These are phyloP conservation scores for Elongisporangium prolatum DNA, from an alignment of 352 stramenopile genomes.

Conservation along the genomic window DNA sequence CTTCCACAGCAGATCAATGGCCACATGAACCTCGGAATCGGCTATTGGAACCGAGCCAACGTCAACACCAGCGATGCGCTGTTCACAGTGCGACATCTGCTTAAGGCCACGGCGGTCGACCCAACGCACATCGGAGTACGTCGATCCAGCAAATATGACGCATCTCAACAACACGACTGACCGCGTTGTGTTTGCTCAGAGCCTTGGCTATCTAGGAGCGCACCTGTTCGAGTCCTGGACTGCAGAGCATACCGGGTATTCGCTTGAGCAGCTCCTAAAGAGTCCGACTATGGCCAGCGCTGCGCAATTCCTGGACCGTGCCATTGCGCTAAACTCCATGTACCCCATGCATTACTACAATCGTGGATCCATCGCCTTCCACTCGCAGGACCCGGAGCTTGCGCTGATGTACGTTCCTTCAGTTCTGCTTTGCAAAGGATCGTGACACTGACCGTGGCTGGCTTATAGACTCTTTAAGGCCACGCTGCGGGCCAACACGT, in stretches of 20 bases:
- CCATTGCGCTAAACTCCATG: conserved; percentile 19
- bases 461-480: not conserved
- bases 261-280: conserved; percentile 11
- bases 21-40: conserved; percentile 52
- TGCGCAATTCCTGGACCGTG: conserved; percentile 21
- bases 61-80: conserved; percentile 13
- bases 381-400: conserved; percentile 24
- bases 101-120: conserved; percentile 32
- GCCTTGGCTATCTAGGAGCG: conserved; percentile 33
- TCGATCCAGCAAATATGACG: not conserved
- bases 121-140: conserved; percentile 10
- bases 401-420: conserved; percentile 16
- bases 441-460: not conserved
- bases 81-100: conserved; percentile 43
- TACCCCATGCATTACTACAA: conserved; percentile 40
- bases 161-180: conserved; percentile 3
- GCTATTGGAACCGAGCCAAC: conserved; percentile 14
- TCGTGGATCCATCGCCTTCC: conserved; percentile 29
- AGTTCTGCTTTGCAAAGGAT: not conserved
- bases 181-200: conserved; percentile 1
- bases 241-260: conserved; percentile 6
- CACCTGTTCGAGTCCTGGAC: conserved; percentile 31
- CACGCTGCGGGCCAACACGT: not conserved
- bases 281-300: conserved; percentile 27
- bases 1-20: conserved; percentile 46